Conservation (phyloP, 495 filamentous ascomycete species). For the Choiromyces venosus region DNA sequence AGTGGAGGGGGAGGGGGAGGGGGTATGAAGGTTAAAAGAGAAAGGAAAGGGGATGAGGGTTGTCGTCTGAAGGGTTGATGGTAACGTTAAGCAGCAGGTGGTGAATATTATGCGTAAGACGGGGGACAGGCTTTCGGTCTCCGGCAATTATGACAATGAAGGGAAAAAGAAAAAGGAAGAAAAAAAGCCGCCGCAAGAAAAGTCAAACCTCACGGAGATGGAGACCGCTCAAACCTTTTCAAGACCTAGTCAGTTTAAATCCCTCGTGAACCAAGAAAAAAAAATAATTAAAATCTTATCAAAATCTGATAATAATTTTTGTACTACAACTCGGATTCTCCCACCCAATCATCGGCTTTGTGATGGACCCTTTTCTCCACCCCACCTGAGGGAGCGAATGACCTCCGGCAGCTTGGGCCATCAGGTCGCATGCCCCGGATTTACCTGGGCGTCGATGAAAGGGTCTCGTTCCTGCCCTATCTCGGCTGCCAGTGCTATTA, state of each 20-base stretch:
- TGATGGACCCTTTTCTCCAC: not conserved
- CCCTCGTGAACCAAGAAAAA: not conserved
- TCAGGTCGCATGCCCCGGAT: not conserved
- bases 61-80: not conserved
- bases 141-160: not conserved
- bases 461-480: not conserved
- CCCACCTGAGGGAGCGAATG: not conserved
- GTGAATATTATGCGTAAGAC: not conserved
- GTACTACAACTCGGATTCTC: not conserved
- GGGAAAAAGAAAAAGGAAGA: not conserved
- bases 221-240: too few species aligned
- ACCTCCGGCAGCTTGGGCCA: not conserved
- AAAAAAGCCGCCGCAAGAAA: not conserved
- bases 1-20: not conserved
- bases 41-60: not conserved
- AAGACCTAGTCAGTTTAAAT: slow-evolving; percentile 2
- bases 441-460: not conserved
- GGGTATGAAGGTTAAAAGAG: not conserved
- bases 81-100: not conserved
- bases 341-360: not conserved
- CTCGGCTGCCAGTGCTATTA: not conserved
- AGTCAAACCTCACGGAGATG: not conserved
- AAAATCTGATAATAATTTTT: not conserved
- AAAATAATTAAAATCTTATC: not conserved
- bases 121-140: not conserved